Percentiles rank a stretch among this genome's conserved stretches.
phyloP scores from a whole-genome alignment of 1,139 yeast genomes.

The Arxiozyma slooffiae region DNA sequence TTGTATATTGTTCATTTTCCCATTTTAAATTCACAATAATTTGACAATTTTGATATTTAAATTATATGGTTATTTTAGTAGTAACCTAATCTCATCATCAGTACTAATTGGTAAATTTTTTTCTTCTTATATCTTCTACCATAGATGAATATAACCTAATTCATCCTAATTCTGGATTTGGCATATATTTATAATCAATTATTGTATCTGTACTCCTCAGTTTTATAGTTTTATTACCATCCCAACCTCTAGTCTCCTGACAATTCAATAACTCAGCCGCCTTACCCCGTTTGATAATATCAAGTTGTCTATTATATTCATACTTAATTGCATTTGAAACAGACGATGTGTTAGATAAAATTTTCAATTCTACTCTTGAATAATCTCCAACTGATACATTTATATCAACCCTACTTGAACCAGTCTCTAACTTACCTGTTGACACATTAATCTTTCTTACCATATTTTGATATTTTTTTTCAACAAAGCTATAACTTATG shows the following conservation, averaged over 20 bases:
- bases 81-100: constrained; percentile 43
- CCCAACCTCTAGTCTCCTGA: constrained; percentile 90
- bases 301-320: constrained; percentile 65
- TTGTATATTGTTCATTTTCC: constrained; percentile 22
- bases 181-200: constrained; percentile 85
- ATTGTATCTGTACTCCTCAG: constrained; percentile 71
- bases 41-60: constrained; percentile 53
- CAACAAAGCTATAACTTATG: constrained; percentile 68
- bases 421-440: constrained; percentile 85
- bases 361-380: constrained; percentile 78
- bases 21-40: constrained; percentile 20
- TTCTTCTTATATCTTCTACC: constrained; percentile 31
- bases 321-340: constrained; percentile 65
- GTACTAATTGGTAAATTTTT: constrained; percentile 51
- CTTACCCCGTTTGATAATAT: constrained; percentile 32
- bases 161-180: constrained; percentile 79
- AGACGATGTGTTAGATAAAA: constrained; percentile 75
- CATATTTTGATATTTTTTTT: constrained; percentile 72
- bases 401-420: constrained; percentile 92
- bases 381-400: constrained; percentile 68
- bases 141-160: constrained; percentile 40
- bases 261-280: constrained; percentile 31
- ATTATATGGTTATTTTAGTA: constrained; percentile 45
- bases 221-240: constrained; percentile 56
- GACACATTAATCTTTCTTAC: constrained; percentile 64